These are phyloP conservation scores for Mortierella sp. DNA, from an alignment of 371 early-diverging fungal genomes.

Conservation along the genomic window DNA sequence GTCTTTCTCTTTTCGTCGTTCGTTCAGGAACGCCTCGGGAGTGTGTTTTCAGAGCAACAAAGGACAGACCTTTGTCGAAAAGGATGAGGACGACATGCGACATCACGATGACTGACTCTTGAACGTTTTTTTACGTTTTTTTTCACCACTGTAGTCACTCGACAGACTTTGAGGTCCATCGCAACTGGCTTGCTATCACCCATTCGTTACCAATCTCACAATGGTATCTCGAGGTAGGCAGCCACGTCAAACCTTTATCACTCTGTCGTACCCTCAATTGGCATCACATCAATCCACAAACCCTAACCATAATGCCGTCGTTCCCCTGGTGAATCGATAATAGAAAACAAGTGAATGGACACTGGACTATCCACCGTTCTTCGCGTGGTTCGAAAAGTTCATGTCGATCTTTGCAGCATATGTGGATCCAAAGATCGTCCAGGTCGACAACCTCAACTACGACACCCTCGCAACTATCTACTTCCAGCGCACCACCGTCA, in stretches of 20 bases:
- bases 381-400: conserved; percentile 94
- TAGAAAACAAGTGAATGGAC: conserved; percentile 96
- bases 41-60: not conserved
- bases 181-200: conserved; percentile 98
- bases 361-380: conserved; percentile 97
- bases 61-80: not conserved
- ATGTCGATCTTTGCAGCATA: conserved; percentile 76
- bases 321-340: not conserved
- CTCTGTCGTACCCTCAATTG: no score
- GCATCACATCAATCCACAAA: not conserved
- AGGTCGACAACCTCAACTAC: conserved; percentile 79
- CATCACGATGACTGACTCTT: not conserved
- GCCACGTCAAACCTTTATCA: not conserved
- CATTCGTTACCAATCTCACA: conserved; percentile 80
- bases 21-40: not conserved
- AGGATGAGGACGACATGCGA: not conserved
- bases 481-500: conserved; percentile 90
- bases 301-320: not conserved
- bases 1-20: conserved; percentile 28
- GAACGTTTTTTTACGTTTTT: not conserved
- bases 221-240: conserved; percentile 93
- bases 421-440: conserved; percentile 84
- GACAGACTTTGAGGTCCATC: conserved; percentile 98
- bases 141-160: conserved; percentile 73
- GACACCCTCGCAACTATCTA: conserved; percentile 75